phyloP scores from a whole-genome alignment of 2,329 filamentous ascomycete species.

The Metarhizium rileyi region DNA sequence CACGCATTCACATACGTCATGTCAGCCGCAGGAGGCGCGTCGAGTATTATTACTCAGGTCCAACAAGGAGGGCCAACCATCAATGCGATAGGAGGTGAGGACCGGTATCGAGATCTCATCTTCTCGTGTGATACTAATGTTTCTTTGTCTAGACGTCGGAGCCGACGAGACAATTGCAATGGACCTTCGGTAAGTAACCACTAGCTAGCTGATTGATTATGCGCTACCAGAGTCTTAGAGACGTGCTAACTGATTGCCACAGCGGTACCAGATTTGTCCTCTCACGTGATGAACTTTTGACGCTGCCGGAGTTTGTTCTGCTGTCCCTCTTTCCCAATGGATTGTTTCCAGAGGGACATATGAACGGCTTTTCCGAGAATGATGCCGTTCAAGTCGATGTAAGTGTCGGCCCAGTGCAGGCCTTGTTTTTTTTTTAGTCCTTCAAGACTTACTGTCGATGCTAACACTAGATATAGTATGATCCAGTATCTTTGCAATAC shows the following conservation, averaged over 20 bases:
- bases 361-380: conserved; percentile 84
- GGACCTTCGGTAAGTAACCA: conserved; percentile 71
- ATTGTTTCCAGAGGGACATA: conserved; percentile 92
- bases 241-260: conserved; percentile 17
- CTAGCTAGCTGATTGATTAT: neutral
- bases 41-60: conserved; percentile 99
- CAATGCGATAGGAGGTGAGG: conserved; percentile 75
- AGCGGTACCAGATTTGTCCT: conserved; percentile 91
- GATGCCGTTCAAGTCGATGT: conserved; percentile 97
- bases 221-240: neutral
- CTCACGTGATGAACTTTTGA: conserved; percentile 88
- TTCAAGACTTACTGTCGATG: neutral
- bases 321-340: conserved; percentile 97
- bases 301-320: conserved; percentile 91
- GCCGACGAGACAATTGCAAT: conserved; percentile 92
- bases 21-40: conserved; percentile 91
- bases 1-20: conserved; percentile 92
- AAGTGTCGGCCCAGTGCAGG: conserved; percentile 32
- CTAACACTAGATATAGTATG: conserved; percentile 55
- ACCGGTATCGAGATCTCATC: no score
- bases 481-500: conserved; percentile 91
- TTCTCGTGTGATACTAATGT: neutral
- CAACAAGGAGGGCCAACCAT: conserved; percentile 86
- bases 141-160: conserved; percentile 51
- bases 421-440: neutral